Evolutionary conservation across 2,329 filamentous ascomycete genomes (phyloP).

Genomic region (Fusarium pseudoanthophilum): DNA sequence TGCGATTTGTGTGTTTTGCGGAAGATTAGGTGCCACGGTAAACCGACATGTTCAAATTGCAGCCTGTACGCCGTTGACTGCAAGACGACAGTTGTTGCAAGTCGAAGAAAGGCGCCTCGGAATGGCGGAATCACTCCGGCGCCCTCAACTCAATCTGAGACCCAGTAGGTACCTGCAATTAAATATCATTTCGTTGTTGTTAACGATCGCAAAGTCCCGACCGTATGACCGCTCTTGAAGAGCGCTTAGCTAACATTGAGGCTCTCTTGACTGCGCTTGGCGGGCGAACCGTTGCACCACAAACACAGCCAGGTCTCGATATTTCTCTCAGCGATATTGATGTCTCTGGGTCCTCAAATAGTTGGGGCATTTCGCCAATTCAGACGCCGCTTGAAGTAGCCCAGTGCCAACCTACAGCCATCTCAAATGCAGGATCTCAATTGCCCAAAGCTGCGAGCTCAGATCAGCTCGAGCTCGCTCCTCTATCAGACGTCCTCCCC

Average conservation of each 20-base stretch:
- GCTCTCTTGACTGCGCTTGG: constrained; percentile 16
- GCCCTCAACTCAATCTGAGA: not conserved
- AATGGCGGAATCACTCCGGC: not conserved
- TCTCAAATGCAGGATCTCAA: not conserved
- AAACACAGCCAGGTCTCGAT: not conserved
- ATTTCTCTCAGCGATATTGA: not conserved
- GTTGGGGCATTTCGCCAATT: not conserved
- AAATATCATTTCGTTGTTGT: too few species aligned
- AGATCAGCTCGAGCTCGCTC: constrained; percentile 25
- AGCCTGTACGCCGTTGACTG: constrained; percentile 50
- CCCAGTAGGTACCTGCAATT: not conserved
- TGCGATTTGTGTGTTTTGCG: constrained; percentile 54
- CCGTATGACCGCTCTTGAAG: constrained; percentile 28
- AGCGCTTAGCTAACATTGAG: constrained; percentile 36
- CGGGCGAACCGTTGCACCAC: not conserved
- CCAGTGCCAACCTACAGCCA: not conserved
- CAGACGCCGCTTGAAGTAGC: not conserved
- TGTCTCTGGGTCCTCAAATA: not conserved
- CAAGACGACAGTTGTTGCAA: constrained; percentile 17
- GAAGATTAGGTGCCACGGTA: constrained; percentile 51
- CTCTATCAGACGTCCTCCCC: constrained; percentile 32
- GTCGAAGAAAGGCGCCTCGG: constrained; percentile 18
- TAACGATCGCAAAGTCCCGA: constrained; percentile 15
- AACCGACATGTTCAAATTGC: constrained; percentile 52
- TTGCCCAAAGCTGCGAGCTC: not conserved